Base-by-base conservation (phyloP, 306 rosid species). In the Datisca glomerata region DNA sequence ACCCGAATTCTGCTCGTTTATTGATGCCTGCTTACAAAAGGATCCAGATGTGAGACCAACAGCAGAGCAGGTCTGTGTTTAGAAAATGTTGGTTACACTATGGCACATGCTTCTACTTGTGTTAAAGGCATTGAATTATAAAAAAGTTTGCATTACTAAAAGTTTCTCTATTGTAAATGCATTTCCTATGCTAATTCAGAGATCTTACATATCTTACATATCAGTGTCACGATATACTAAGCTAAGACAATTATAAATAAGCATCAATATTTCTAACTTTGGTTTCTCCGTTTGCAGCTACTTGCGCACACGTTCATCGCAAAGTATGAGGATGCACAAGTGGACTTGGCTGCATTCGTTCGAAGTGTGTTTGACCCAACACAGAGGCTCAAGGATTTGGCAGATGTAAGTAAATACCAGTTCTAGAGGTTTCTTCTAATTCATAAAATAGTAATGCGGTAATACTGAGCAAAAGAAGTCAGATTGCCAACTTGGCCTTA, bases 321-420 rank as follows among this genome's bases (percentile, higher is more conserved):
- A 17, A 84, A 77, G 67, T 61, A 70, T 24, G 78, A 72, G 41
- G 60, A 64, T 29, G 60, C 59, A 14, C 44, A 64, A 69, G 71
- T 70, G 34, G 95, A 84, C 72, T 72, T 89, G 36, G 91, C 65
- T 6, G 75, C 74, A 50, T 89, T 70, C 75, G 95, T 89, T 15
- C 72, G 75, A 52, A 70, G 76, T 15, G 95, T 89, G 56, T 89
- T 89, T 55, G 84, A 89, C 68, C 95, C 93, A 59, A 75, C 79
- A 7, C 95, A 80, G 65, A 73, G 73, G 71, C 65, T 89, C 91
- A 80, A 80, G 81, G 98, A 84, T 55, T 75, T 89, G 82, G 97
- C 91, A 45, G 97, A 89, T 49, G 97, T 80, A 71, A 83, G 93
- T 70, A 42, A 46, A 60, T 51, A 4, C 38, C 34, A 48, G 12